Percentiles rank a stretch among this genome's conserved stretches.
phyloP scores from a whole-genome alignment of 352 stramenopile genomes.

The Phytophthora parvispora region DNA sequence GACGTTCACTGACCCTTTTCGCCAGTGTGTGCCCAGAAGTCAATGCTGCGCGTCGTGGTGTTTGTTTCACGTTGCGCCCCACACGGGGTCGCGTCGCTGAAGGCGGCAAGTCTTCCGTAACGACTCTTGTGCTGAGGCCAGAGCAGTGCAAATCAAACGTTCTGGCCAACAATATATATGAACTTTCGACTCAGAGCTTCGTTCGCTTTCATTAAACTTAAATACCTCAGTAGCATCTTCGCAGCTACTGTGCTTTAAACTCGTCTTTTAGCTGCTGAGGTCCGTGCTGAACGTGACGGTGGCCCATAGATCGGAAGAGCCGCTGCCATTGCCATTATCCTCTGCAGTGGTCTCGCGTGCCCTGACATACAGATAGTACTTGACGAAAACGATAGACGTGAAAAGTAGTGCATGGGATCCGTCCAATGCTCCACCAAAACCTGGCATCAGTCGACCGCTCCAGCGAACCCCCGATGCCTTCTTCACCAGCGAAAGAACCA shows the following conservation, averaged over 20 bases:
- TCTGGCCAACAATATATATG: too few species aligned
- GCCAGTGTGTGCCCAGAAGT: too few species aligned
- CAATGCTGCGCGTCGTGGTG: too few species aligned
- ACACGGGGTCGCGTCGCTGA: too few species aligned
- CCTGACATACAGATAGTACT: constrained; percentile 56
- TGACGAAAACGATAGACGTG: constrained; percentile 58
- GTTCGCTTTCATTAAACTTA: constrained; percentile 10
- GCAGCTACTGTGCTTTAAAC: neutral
- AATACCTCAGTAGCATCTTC: constrained; percentile 29
- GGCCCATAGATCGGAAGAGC: constrained; percentile 28
- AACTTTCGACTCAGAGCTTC: too few species aligned
- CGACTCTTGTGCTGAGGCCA: too few species aligned
- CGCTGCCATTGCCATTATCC: constrained; percentile 19
- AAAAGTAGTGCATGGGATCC: constrained; percentile 94
- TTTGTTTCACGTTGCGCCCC: too few species aligned
- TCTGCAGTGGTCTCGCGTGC: constrained; percentile 13
- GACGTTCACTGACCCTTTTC: too few species aligned
- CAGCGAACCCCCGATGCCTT: constrained; percentile 94
- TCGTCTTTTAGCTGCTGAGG: constrained; percentile 13
- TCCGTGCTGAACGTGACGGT: constrained; percentile 39
- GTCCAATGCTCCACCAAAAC: constrained; percentile 95
- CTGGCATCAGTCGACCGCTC: constrained; percentile 93
- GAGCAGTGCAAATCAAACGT: too few species aligned
- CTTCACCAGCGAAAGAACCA: constrained; percentile 95
- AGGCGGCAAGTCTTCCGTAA: too few species aligned